Evolutionary conservation across 139 green algal genomes (phyloP).

Genomic region (Astrephomene gubernaculifera): DNA sequence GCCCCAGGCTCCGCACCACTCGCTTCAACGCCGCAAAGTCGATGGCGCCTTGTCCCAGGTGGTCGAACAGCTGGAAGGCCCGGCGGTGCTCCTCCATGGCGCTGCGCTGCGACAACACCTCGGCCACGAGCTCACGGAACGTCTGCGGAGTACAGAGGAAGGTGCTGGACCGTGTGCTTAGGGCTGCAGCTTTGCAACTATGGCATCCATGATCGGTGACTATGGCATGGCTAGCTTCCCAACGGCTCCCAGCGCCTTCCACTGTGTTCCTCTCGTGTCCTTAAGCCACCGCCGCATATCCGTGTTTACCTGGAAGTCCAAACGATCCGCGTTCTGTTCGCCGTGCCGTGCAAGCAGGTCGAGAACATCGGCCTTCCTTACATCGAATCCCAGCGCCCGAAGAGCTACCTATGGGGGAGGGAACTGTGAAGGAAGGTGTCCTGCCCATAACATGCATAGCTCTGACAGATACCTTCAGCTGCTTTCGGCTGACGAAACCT

Average conservation of each 20-base stretch:
- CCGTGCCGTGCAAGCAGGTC: constrained; percentile 51
- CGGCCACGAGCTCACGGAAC: constrained; percentile 19
- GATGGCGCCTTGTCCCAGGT: constrained; percentile 46
- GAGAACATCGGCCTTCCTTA: constrained; percentile 62
- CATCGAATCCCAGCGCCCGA: constrained; percentile 62
- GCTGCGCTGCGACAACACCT: constrained; percentile 28
- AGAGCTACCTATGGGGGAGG: constrained; percentile 49
- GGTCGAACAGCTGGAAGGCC: constrained; percentile 71
- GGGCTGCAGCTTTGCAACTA: no score
- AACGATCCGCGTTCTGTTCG: constrained; percentile 43
- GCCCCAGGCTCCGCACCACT: constrained; percentile 30
- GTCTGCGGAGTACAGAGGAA: background rate
- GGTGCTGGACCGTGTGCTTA: background rate
- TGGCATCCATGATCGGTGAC: no score
- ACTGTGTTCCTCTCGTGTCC: no score
- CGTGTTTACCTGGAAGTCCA: constrained; percentile 56
- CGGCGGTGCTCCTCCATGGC: constrained; percentile 51
- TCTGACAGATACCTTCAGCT: constrained; percentile 54
- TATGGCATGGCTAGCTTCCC: no score
- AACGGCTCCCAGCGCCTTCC: no score
- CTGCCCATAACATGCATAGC: background rate
- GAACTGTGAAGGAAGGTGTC: background rate
- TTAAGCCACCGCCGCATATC: no score
- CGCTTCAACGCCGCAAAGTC: constrained; percentile 24
- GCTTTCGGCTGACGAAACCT: constrained; percentile 49